These are phyloP conservation scores for Clarireedia hainanense DNA, from an alignment of 2,329 filamentous ascomycete species.

Conservation along the genomic window DNA sequence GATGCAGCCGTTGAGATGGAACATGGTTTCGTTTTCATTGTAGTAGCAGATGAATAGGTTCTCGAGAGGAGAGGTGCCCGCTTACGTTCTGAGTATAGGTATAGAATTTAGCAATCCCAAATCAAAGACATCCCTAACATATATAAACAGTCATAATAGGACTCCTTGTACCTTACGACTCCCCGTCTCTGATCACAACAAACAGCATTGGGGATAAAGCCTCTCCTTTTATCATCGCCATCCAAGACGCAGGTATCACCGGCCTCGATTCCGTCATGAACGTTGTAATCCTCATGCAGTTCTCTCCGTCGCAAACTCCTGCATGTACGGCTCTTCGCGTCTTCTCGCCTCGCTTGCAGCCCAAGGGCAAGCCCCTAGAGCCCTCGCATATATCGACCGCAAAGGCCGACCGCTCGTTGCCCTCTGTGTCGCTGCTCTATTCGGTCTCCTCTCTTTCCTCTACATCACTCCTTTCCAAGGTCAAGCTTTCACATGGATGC, in stretches of 20 bases:
- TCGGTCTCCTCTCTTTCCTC: slow-evolving; percentile 73
- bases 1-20: no score
- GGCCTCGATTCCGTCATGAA: slow-evolving; percentile 88
- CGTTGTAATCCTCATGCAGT: slow-evolving; percentile 81
- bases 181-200: slow-evolving; percentile 52
- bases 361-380: slow-evolving; percentile 70
- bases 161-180: slow-evolving; percentile 68
- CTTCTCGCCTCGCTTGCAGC: slow-evolving; percentile 86
- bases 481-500: slow-evolving; percentile 70
- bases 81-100: slow-evolving; percentile 72
- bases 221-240: slow-evolving; percentile 91
- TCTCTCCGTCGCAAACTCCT: slow-evolving; percentile 83
- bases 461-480: slow-evolving; percentile 49
- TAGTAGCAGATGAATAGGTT: no score
- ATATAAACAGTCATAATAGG: slow-evolving; percentile 68
- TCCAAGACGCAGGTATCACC: slow-evolving; percentile 72
- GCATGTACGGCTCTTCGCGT: slow-evolving; percentile 83
- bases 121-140: slow-evolving; percentile 56
- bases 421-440: slow-evolving; percentile 54
- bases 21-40: no score
- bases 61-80: no score
- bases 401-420: slow-evolving; percentile 71
- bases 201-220: slow-evolving; percentile 60
- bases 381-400: slow-evolving; percentile 75
- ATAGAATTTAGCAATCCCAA: slow-evolving; percentile 78